These are phyloP conservation scores for Kodamaea restingae DNA, from an alignment of 805 yeast genomes.

Conservation along the genomic window DNA sequence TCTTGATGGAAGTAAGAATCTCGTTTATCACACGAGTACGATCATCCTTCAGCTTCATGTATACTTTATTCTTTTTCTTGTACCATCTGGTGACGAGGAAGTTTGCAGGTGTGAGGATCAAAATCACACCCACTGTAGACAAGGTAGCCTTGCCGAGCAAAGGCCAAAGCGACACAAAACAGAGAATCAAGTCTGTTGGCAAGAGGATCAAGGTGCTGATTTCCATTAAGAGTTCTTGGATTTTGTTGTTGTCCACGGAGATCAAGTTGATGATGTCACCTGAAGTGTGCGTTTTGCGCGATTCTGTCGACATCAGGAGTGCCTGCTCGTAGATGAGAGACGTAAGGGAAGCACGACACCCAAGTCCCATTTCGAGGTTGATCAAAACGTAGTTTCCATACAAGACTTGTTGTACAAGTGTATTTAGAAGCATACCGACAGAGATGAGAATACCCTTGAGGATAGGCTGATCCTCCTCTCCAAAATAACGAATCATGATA, in stretches of 20 bases:
- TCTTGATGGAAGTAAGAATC: constrained; percentile 21
- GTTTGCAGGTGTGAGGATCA: constrained; percentile 17
- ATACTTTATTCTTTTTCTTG: constrained; percentile 34
- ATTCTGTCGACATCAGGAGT: constrained; percentile 28
- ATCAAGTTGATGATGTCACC: constrained; percentile 24
- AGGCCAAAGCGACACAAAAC: constrained; percentile 19
- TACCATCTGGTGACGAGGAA: constrained; percentile 29
- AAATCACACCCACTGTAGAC: constrained; percentile 17
- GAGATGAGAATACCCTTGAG: constrained; percentile 64
- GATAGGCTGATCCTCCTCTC: constrained; percentile 44
- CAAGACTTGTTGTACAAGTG: constrained; percentile 56
- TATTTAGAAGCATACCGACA: constrained; percentile 55
- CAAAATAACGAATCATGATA: constrained; percentile 57
- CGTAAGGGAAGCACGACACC: constrained; percentile 24
- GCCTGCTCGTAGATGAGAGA: constrained; percentile 22
- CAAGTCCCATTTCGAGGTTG: constrained; percentile 54
- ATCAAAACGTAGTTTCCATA: constrained; percentile 65
- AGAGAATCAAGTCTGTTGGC: constrained; percentile 38
- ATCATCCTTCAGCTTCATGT: constrained; percentile 20
- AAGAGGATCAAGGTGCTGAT: constrained; percentile 55
- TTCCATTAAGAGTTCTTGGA: constrained; percentile 25
- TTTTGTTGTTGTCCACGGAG: constrained; percentile 22
- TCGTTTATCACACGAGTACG: constrained; percentile 22
- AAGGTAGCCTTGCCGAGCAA: constrained; percentile 21
- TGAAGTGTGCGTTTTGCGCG: constrained; percentile 15